These are phyloP conservation scores for Lunasporangiospora selenospora DNA, from an alignment of 192 early-diverging fungal species.

Conservation along the genomic window DNA sequence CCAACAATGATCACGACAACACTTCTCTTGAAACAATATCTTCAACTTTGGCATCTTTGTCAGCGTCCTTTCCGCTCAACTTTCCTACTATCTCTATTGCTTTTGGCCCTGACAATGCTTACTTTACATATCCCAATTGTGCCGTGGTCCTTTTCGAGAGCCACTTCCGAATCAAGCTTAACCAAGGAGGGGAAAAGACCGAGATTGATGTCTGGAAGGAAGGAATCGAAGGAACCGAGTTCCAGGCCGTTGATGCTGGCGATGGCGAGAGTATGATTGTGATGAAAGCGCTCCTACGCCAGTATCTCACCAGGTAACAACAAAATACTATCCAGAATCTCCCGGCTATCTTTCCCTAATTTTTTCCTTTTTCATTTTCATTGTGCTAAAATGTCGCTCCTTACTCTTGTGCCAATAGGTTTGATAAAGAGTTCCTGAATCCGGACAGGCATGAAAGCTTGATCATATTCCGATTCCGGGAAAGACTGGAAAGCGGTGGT, in stretches of 20 bases:
- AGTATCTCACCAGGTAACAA: slow-evolving; percentile 44
- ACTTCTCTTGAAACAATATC: too few species aligned
- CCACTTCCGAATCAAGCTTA: slow-evolving; percentile 44
- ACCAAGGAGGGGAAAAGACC: slow-evolving; percentile 38
- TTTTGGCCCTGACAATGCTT: slow-evolving; percentile 42
- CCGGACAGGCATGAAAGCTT: slow-evolving; percentile 47
- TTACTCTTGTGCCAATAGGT: slow-evolving; percentile 8
- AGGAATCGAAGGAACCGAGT: slow-evolving; percentile 41
- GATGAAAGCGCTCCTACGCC: slow-evolving; percentile 23
- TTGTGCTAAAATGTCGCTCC: not conserved
- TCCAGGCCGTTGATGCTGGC: slow-evolving; percentile 21
- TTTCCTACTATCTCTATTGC: slow-evolving; percentile 46
- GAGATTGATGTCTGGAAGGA: slow-evolving; percentile 52
- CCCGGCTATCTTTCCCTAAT: too few species aligned
- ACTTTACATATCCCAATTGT: slow-evolving; percentile 47
- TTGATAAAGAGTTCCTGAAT: slow-evolving; percentile 47
- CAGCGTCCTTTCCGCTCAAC: slow-evolving; percentile 38
- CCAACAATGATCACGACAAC: too few species aligned
- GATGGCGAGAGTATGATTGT: slow-evolving; percentile 38
- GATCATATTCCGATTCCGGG: slow-evolving; percentile 44
- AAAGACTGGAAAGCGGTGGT: slow-evolving; percentile 31
- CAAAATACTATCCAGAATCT: not conserved
- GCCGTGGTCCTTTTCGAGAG: slow-evolving; percentile 39
- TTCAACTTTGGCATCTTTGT: too few species aligned
- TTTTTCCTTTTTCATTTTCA: not conserved